Conservation (phyloP, 1,139 yeast genomes). For the Yamadazyma siamensis region DNA sequence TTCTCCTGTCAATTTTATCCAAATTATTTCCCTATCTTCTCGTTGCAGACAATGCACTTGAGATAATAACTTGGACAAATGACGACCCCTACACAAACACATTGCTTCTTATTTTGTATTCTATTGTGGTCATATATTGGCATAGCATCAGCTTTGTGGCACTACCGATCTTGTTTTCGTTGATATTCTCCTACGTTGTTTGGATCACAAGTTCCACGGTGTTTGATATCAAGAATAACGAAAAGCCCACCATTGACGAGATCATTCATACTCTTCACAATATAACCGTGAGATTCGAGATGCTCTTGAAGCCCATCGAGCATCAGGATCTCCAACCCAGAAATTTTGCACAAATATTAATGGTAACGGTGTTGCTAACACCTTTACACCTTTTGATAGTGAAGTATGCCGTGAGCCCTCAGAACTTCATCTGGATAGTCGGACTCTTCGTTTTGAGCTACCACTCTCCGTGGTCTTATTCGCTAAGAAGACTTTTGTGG, state of each 20-base stretch:
- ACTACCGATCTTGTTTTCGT: constrained; percentile 36
- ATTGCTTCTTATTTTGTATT: constrained; percentile 37
- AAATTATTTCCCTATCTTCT: constrained; percentile 48
- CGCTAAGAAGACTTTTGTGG: constrained; percentile 51
- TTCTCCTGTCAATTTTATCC: constrained; percentile 44
- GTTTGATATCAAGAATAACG: constrained; percentile 41
- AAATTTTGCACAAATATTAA: constrained; percentile 29
- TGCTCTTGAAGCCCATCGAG: constrained; percentile 40
- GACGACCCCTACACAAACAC: constrained; percentile 49
- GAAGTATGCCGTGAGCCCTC: constrained; percentile 34
- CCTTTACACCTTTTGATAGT: constrained; percentile 46
- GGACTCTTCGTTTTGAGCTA: constrained; percentile 45
- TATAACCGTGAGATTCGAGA: constrained; percentile 43
- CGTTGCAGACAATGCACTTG: constrained; percentile 42
- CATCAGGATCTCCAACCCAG: constrained; percentile 24
- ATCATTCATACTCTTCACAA: constrained; percentile 51
- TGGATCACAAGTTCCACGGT: constrained; percentile 47
- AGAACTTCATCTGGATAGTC: constrained; percentile 30
- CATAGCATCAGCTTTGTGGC: constrained; percentile 27
- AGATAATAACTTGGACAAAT: constrained; percentile 55
- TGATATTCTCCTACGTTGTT: constrained; percentile 35
- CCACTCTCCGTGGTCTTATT: constrained; percentile 53
- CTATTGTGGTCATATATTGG: constrained; percentile 48
- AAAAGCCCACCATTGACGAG: constrained; percentile 57
- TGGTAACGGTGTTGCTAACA: constrained; percentile 35